Conservation (phyloP, 805 yeast species). For the Saccharomycopsis olivae region DNA sequence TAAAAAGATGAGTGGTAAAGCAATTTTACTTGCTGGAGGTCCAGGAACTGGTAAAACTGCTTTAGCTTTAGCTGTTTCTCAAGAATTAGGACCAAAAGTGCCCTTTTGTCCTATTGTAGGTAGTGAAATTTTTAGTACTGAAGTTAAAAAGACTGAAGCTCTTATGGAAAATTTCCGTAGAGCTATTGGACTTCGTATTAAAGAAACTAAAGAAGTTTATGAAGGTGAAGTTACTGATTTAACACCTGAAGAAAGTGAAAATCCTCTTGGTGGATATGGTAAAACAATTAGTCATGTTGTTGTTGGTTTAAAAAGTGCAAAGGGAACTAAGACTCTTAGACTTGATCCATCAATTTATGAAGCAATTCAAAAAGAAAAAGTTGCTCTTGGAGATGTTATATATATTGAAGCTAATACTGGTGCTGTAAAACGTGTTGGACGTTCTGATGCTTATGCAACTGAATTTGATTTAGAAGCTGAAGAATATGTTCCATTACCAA, state of each 20-base stretch:
- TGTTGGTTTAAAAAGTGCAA: conserved; percentile 85
- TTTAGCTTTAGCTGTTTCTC: conserved; percentile 88
- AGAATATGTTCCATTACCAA: conserved; percentile 96
- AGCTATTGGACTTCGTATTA: conserved; percentile 91
- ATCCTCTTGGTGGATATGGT: conserved; percentile 96
- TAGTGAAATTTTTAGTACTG: conserved; percentile 88
- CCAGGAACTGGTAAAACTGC: conserved; percentile 99
- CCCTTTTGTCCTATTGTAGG: conserved; percentile 98
- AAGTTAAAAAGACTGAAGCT: conserved; percentile 92
- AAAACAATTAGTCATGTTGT: conserved; percentile 91
- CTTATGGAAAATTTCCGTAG: conserved; percentile 94
- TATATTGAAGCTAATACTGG: conserved; percentile 97
- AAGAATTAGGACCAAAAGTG: conserved; percentile 92
- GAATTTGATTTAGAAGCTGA: conserved; percentile 98
- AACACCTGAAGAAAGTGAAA: conserved; percentile 92
- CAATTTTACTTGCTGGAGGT: conserved; percentile 91
- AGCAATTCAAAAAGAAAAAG: conserved; percentile 88
- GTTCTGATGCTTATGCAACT: conserved; percentile 97
- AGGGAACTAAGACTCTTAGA: conserved; percentile 81
- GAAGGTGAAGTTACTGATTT: conserved; percentile 97
- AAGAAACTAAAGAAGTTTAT: conserved; percentile 94
- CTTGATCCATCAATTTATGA: conserved; percentile 91
- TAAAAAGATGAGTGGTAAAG: conserved; percentile 90
- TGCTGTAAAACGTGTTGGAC: conserved; percentile 91
- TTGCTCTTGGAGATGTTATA: conserved; percentile 91